Evolutionary conservation across 139 green algal genomes (phyloP).

Genomic region (Picochlorum sp.): DNA sequence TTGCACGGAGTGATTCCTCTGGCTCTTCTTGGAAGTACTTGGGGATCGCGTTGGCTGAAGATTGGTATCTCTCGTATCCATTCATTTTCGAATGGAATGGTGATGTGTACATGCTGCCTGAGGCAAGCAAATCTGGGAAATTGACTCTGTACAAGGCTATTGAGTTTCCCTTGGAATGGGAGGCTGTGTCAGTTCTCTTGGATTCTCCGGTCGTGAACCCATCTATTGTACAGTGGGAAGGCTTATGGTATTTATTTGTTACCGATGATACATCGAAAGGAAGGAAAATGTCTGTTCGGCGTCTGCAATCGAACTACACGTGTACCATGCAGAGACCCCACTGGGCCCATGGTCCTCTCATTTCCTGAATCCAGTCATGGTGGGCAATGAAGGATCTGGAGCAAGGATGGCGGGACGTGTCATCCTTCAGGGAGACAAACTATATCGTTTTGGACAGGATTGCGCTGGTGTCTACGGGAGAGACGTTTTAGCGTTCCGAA

Average conservation of each 20-base stretch:
- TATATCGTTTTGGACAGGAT: slow-evolving; percentile 40
- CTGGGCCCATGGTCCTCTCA: slow-evolving; percentile 31
- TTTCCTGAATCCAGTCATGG: slow-evolving; percentile 17
- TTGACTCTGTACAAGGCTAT: slow-evolving; percentile 30
- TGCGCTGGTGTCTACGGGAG: slow-evolving; percentile 32
- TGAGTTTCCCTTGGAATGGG: slow-evolving; percentile 24
- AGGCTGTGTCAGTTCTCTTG: slow-evolving; percentile 16
- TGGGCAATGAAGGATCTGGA: neutral
- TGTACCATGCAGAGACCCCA: slow-evolving; percentile 6
- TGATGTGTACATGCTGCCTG: slow-evolving; percentile 39
- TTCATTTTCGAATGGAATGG: slow-evolving; percentile 27
- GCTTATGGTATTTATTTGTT: slow-evolving; percentile 32
- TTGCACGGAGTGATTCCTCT: slow-evolving; percentile 21
- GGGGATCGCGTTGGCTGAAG: slow-evolving; percentile 32
- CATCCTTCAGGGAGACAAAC: slow-evolving; percentile 10
- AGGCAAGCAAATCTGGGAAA: slow-evolving; percentile 17
- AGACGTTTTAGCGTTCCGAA: slow-evolving; percentile 18
- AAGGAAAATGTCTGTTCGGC: too few relatives aligned
- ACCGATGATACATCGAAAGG: slow-evolving; percentile 12
- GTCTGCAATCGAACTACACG: slow-evolving; percentile 1
- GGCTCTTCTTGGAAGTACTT: slow-evolving; percentile 27
- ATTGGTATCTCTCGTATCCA: slow-evolving; percentile 41
- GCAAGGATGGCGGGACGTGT: slow-evolving; percentile 23
- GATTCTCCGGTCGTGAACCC: slow-evolving; percentile 21
- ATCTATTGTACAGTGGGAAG: slow-evolving; percentile 18